These are phyloP conservation scores for Trichothecium sympodiale DNA, from an alignment of 2,329 filamentous ascomycete species.

Conservation along the genomic window DNA sequence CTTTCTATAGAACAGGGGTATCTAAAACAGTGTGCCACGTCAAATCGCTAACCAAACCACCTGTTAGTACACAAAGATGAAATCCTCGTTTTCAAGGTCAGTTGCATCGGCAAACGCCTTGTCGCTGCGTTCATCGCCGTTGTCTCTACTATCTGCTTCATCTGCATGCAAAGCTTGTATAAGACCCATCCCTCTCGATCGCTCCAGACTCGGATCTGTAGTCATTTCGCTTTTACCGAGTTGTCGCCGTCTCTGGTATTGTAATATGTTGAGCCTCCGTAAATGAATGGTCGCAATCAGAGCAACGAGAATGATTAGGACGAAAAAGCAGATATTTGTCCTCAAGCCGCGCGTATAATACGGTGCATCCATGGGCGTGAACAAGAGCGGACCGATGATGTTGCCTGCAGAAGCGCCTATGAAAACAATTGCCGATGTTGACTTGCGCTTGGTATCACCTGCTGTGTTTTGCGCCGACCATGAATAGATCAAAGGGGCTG, in stretches of 20 bases:
- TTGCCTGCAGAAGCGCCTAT: conserved; percentile 56
- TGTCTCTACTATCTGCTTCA: conserved; percentile 5
- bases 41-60: not conserved
- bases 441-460: conserved; percentile 60
- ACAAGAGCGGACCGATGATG: conserved; percentile 54
- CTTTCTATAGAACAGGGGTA: too few species aligned
- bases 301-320: conserved; percentile 42
- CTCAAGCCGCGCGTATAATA: conserved; percentile 39
- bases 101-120: conserved; percentile 37
- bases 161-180: conserved; percentile 16
- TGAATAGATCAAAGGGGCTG: conserved; percentile 46
- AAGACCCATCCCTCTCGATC: conserved; percentile 26
- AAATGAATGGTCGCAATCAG: conserved; percentile 32
- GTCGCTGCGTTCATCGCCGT: conserved; percentile 11
- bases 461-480: conserved; percentile 54
- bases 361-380: conserved; percentile 38
- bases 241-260: conserved; percentile 39
- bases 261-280: conserved; percentile 39
- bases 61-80: conserved; percentile 42
- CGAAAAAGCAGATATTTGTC: conserved; percentile 50
- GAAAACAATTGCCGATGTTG: conserved; percentile 52
- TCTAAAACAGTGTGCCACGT: too few species aligned
- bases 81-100: conserved; percentile 52
- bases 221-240: conserved; percentile 49
- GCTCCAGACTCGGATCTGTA: conserved; percentile 48